Evolutionary conservation across 441 rosid genomes (phyloP), one percentile per base, ranked within the genome.

Genomic region (Raphanus hybrid): DNA sequence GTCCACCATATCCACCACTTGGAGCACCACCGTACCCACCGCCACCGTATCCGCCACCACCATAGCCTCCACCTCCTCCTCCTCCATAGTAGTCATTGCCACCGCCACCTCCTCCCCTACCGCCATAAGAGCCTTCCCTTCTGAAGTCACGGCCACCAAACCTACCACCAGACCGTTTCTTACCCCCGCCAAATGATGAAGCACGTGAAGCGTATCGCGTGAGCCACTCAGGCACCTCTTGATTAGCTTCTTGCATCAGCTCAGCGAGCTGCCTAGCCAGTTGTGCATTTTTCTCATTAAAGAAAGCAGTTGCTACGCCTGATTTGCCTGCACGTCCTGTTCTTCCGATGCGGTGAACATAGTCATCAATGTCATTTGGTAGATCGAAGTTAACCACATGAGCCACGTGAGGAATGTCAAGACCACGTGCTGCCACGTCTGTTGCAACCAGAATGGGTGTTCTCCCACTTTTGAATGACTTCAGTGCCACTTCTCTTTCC

Each of bases 341-440:
- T 73, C 93, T 72, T 54, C 91, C 93, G 1, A 87, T 89, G 54
- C 91, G 83, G 67, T 87, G 93, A 16, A 85, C 88, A 61, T 88
- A 89, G 78, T 87, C 88, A 35, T 89, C 90, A 35, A 87, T 86
- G 75, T 87, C 93, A 54, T 83, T 84, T 39, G 90, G 93, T 23
- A 87, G 86, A 76, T 87, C 91, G 78, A 86, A 89, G 82, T 87
- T 87, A 61, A 89, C 84, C n/a, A 86, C 90, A 69, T 88, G 92
- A 66, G 87, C 90, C 16, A 89, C 93, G 2, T 87, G 85, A 0
- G 88, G 90, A 69, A 87, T 87, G 75, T 87, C 90, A 63, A 84
- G 90, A 67, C 91, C 93, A 50, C 90, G 90, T 9, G 90, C 88
- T 26, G 90, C 89, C 67, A 89, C 89, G 27, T 89, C 93, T 8